Base-by-base conservation (phyloP, 805 yeast genomes). In the Saccharomyces kudriavzevii region DNA sequence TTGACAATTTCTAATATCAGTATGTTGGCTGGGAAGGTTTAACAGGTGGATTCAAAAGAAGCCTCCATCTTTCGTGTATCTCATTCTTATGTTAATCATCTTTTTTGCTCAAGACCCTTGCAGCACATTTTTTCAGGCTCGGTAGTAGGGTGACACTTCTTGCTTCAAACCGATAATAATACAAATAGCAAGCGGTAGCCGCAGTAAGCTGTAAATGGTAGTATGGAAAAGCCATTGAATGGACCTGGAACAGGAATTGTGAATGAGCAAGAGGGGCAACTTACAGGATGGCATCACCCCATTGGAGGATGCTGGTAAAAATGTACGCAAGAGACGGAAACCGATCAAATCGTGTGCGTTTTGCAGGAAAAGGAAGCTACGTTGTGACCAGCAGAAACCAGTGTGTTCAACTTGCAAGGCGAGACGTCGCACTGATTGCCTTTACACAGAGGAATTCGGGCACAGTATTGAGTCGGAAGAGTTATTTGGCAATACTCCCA, bases 321-420 rank as follows among this genome's bases (percentile, higher is more conserved):
- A 35, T 2, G 13, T 13, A 8, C 43, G 17, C 35, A 59, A 58
- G 29, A 58, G 68, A 52, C 53, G 59, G 20, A 66, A 64, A 46
- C 58, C 60, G n/a, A 62, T 64, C 8, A 65, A 64, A 49, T 61
- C 70, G 5, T 66, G 70, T 50, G 47, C 56, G 6, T 65, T 64
- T 48, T 66, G 71, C 49, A 56, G 69, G 11, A 58, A 53, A 31
- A 56, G 70, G 26, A 66, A 67, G 49, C 51, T 66, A 30, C 63
- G 63, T 49, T 67, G 71, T 55, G 67, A 66, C 51, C 65, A 64
- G 48, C 46, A 43, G 35, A 59, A 55, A 47, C 70, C 71, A 5
- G 52, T 59, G 13, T 67, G 70, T 30, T 59, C 65, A 8, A 58
- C 65, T 20, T 66, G 70, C 49, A 26, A 47, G 9, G 53, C 61